Evolutionary conservation across 129 eudicot genomes (phyloP).

Genomic region (Escallonia herrerae): DNA sequence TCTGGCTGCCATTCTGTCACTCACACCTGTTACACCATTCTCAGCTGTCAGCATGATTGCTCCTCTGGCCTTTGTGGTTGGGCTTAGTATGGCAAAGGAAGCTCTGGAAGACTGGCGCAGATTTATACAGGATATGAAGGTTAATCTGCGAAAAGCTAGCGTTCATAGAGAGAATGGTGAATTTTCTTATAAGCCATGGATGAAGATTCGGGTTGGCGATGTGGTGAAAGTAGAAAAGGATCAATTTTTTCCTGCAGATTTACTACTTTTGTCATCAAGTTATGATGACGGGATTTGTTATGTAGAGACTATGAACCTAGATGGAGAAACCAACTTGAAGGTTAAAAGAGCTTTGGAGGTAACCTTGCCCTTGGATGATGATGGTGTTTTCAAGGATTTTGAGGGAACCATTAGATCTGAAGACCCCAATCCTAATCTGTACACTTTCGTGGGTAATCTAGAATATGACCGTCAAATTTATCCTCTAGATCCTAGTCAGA

Average conservation of each 20-base stretch:
- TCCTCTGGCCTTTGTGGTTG: conserved; percentile 80
- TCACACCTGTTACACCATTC: conserved; percentile 83
- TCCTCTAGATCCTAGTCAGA: conserved; percentile 88
- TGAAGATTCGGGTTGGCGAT: conserved; percentile 81
- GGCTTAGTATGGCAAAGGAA: conserved; percentile 94
- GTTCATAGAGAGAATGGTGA: conserved; percentile 60
- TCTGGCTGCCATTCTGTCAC: conserved; percentile 67
- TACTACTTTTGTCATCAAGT: conserved; percentile 80
- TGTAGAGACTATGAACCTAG: conserved; percentile 97
- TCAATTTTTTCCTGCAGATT: conserved; percentile 93
- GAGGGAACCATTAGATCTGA: conserved; percentile 69
- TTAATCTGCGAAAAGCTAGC: conserved; percentile 70
- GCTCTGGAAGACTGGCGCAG: conserved; percentile 94
- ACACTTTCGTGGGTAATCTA: conserved; percentile 84
- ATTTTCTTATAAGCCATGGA: conserved; percentile 69
- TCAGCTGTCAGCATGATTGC: conserved; percentile 85
- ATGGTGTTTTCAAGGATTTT: conserved; percentile 56
- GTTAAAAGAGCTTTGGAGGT: conserved; percentile 80
- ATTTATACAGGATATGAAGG: conserved; percentile 95
- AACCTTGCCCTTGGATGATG: conserved; percentile 72
- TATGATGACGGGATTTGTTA: conserved; percentile 98
- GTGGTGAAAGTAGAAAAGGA: conserved; percentile 91
- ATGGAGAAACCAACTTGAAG: conserved; percentile 95
- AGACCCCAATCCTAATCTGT: conserved; percentile 89
- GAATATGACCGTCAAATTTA: conserved; percentile 68